Percentiles rank a stretch among this genome's conserved stretches.
Evolutionary conservation across 1,284 basidiomycete species (phyloP).

Genomic region (Phellopilus nigrolimitatus): DNA sequence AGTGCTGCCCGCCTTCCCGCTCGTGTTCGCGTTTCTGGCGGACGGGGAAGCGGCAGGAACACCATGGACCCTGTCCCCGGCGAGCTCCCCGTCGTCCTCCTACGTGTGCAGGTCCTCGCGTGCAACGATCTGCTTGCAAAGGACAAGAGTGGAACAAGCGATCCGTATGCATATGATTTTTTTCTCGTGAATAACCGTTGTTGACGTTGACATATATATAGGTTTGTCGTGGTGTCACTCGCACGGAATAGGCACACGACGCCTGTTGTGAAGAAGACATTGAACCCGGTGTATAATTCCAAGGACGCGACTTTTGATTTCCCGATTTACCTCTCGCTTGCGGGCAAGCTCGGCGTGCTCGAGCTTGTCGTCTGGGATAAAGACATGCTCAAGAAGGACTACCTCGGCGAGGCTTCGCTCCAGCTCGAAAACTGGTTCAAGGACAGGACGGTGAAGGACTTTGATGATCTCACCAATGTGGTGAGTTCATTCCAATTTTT

Average conservation of each 20-base stretch:
- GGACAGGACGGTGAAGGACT: constrained; percentile 41
- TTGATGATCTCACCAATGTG: constrained; percentile 54
- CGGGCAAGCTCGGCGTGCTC: constrained; percentile 68
- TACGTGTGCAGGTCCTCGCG: constrained; percentile 61
- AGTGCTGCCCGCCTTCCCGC: constrained; percentile 41
- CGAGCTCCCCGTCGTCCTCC: constrained; percentile 59
- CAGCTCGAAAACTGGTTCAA: constrained; percentile 79
- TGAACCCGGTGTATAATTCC: constrained; percentile 70
- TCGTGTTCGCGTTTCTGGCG: constrained; percentile 35
- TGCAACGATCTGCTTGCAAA: constrained; percentile 59
- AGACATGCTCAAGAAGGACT: constrained; percentile 85
- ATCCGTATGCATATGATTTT: constrained; percentile 53
- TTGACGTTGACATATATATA: not conserved
- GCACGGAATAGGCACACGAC: constrained; percentile 68
- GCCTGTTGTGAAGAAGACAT: constrained; percentile 71
- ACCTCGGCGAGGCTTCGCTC: constrained; percentile 84
- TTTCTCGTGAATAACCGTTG: not conserved
- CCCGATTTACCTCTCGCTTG: constrained; percentile 72
- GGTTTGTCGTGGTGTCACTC: constrained; percentile 71
- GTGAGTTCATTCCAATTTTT: constrained; percentile 35
- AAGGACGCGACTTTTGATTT: constrained; percentile 85
- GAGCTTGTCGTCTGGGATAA: constrained; percentile 94
- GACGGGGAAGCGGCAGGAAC: constrained; percentile 35
- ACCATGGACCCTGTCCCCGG: constrained; percentile 49
- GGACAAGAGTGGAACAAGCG: constrained; percentile 62